Evolutionary conservation across 2,329 filamentous ascomycete genomes (phyloP).

Genomic region (Helminthosporium solani): DNA sequence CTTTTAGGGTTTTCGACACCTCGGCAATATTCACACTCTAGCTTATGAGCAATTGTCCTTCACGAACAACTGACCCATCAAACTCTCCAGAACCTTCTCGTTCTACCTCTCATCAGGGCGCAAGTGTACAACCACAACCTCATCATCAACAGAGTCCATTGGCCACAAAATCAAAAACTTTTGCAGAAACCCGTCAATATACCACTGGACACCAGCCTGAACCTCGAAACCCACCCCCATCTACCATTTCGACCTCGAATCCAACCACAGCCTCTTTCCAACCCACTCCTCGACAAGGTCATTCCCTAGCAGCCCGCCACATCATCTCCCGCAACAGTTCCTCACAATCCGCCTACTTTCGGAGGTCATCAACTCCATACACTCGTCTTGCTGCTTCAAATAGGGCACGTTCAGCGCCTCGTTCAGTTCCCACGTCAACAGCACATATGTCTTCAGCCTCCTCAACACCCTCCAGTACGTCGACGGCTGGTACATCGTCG

Average conservation of each 20-base stretch:
- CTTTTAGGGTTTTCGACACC: not conserved
- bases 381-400: conserved; percentile 9
- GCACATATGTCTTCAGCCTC: conserved; percentile 41
- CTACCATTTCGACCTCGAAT: conserved; percentile 3
- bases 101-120: not conserved
- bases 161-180: conserved; percentile 8
- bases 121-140: conserved; percentile 11
- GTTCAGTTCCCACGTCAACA: conserved; percentile 5
- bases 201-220: conserved; percentile 16
- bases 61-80: conserved; percentile 25
- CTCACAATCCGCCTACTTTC: conserved; percentile 14
- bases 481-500: conserved; percentile 24
- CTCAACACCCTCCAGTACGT: conserved; percentile 35
- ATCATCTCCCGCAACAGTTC: conserved; percentile 6
- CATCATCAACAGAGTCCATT: conserved; percentile 8
- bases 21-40: not conserved
- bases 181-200: conserved; percentile 24
- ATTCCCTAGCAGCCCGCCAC: conserved; percentile 12
- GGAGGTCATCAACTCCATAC: conserved; percentile 12
- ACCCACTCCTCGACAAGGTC: conserved; percentile 14
- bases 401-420: conserved; percentile 19
- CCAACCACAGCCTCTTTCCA: conserved; percentile 21
- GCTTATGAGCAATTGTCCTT: conserved; percentile 26
- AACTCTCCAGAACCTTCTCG: conserved; percentile 15
- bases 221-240: conserved; percentile 8